These are phyloP conservation scores for Acmispon strigosus DNA, from an alignment of 306 rosid genomes.

Conservation along the genomic window DNA sequence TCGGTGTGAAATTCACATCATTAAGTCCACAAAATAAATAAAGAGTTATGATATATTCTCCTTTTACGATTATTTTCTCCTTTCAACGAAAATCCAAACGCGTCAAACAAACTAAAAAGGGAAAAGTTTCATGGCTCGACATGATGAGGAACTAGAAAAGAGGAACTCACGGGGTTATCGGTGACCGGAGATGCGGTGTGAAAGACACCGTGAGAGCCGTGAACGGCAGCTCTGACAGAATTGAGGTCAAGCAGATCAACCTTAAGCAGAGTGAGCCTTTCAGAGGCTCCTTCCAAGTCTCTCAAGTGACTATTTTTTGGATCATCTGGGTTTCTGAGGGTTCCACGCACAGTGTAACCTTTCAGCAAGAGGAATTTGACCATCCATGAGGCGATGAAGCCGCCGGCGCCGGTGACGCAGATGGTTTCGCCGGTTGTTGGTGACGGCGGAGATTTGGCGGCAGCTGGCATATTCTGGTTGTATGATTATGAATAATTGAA, in stretches of 20 bases:
- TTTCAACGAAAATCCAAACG: too few species aligned
- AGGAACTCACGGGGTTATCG: constrained; percentile 61
- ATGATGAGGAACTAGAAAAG: too few species aligned
- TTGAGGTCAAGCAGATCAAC: constrained; percentile 67
- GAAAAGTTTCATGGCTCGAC: too few species aligned
- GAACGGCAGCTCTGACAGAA: constrained; percentile 44
- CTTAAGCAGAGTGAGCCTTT: constrained; percentile 45
- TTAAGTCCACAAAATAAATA: too few species aligned
- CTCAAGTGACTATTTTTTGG: constrained; percentile 66
- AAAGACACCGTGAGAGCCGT: constrained; percentile 66
- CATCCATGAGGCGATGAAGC: constrained; percentile 88
- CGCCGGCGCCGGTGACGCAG: constrained; percentile 92
- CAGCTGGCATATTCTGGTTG: constrained; percentile 43
- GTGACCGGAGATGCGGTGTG: constrained; percentile 87
- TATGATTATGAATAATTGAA: too few species aligned
- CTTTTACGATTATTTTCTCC: too few species aligned
- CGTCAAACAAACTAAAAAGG: not conserved
- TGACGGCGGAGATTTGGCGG: constrained; percentile 18
- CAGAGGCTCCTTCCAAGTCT: constrained; percentile 64
- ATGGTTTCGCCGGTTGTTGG: constrained; percentile 36
- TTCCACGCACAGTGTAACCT: constrained; percentile 76
- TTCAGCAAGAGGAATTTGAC: constrained; percentile 64
- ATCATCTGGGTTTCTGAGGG: constrained; percentile 77
- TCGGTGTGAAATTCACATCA: too few species aligned
- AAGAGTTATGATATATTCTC: too few species aligned